phyloP scores from a whole-genome alignment of 23 red algal species.

The Gracilaria gracilis region DNA sequence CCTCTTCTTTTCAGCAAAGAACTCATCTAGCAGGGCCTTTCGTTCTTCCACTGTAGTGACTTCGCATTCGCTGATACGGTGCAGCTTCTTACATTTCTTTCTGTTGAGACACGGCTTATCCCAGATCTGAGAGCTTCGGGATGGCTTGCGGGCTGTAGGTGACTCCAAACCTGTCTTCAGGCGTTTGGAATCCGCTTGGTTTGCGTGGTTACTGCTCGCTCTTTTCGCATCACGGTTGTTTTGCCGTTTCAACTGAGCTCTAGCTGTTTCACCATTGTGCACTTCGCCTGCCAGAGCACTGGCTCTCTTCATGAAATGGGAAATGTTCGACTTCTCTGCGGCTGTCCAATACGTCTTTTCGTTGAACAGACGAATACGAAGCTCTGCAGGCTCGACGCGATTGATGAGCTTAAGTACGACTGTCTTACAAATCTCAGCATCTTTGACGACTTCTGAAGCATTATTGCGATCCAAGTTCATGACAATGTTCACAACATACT shows the following conservation, averaged over 20 bases:
- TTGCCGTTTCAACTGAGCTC: background rate
- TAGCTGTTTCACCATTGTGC: background rate
- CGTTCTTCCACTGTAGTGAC: background rate
- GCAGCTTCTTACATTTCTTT: background rate
- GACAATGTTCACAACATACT: constrained; percentile 32
- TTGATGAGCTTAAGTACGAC: constrained; percentile 16
- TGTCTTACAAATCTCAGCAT: background rate
- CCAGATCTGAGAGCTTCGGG: background rate
- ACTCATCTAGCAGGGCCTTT: background rate
- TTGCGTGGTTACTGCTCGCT: background rate
- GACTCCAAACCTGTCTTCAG: background rate
- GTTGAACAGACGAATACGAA: background rate
- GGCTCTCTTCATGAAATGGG: no score
- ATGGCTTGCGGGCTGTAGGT: background rate
- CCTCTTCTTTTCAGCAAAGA: background rate
- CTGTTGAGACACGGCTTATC: background rate
- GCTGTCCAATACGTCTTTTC: no score
- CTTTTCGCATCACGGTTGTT: background rate
- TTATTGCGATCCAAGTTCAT: constrained; percentile 41
- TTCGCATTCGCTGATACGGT: background rate
- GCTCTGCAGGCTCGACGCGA: constrained; percentile 3
- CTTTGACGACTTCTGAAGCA: constrained; percentile 19
- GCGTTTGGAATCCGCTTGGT: background rate
- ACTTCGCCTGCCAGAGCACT: background rate
- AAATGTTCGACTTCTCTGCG: no score